These are phyloP conservation scores for Rhizopus microsporus DNA, from an alignment of 371 early-diverging fungal species.

Conservation along the genomic window DNA sequence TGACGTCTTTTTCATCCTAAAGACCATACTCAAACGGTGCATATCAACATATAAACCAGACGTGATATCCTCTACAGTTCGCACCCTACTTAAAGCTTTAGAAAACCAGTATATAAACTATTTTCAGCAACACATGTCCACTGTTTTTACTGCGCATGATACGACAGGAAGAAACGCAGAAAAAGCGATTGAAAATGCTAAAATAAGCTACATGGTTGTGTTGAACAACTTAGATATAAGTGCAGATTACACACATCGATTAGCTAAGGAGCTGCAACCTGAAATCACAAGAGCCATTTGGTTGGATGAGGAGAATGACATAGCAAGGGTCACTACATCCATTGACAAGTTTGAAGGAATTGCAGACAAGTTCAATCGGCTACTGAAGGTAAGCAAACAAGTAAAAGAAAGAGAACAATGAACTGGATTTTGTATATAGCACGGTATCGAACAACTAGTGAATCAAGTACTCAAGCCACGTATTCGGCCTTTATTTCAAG, in stretches of 20 bases:
- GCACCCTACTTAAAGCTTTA: slow-evolving; percentile 58
- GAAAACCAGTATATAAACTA: slow-evolving; percentile 67
- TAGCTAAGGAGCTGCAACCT: slow-evolving; percentile 63
- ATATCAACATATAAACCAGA: slow-evolving; percentile 75
- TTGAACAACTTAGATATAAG: slow-evolving; percentile 86
- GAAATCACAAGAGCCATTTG: slow-evolving; percentile 51
- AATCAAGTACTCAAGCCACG: slow-evolving; percentile 79
- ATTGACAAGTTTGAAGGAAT: slow-evolving; percentile 59
- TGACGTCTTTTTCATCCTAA: slow-evolving; percentile 89
- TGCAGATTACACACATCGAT: slow-evolving; percentile 69
- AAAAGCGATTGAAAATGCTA: slow-evolving; percentile 46
- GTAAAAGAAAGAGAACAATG: neutral
- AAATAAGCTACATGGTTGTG: slow-evolving; percentile 69
- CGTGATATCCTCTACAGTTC: slow-evolving; percentile 63
- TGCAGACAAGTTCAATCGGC: slow-evolving; percentile 61
- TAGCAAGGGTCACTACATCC: slow-evolving; percentile 48
- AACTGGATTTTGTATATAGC: slow-evolving; percentile 33
- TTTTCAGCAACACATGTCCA: slow-evolving; percentile 62
- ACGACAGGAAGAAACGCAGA: slow-evolving; percentile 36
- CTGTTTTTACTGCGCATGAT: slow-evolving; percentile 55
- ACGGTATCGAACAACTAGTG: slow-evolving; percentile 79
- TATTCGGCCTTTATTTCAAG: slow-evolving; percentile 76
- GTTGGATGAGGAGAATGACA: slow-evolving; percentile 48
- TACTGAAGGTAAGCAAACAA: slow-evolving; percentile 53
- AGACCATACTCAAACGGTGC: slow-evolving; percentile 71